A percentile compares a stretch with the other conserved stretches of the same genome.
Evolutionary conservation across 23 red algal species (phyloP).

Genomic region (Gracilaria domingensis): DNA sequence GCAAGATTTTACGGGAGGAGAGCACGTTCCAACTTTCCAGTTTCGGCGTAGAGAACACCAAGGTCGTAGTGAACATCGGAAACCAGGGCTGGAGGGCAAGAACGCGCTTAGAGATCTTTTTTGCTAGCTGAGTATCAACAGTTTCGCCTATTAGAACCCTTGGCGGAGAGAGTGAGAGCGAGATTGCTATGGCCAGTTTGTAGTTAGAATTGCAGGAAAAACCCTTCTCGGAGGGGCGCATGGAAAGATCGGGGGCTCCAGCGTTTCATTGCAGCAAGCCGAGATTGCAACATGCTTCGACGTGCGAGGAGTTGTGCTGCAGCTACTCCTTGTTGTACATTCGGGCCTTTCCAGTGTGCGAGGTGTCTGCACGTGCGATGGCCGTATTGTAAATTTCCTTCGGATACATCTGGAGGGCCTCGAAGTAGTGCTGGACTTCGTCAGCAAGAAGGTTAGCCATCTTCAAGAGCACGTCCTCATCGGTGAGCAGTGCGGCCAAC

Average conservation of each 20-base stretch:
- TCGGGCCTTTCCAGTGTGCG: slow-evolving; percentile 34
- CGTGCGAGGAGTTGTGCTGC: slow-evolving; percentile 39
- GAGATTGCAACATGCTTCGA: slow-evolving; percentile 78
- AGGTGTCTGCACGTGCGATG: slow-evolving; percentile 64
- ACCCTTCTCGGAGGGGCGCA: slow-evolving; percentile 68
- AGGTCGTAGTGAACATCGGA: slow-evolving; percentile 79
- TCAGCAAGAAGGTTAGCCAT: slow-evolving; percentile 63
- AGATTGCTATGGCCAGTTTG: slow-evolving; percentile 79
- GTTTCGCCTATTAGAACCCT: slow-evolving; percentile 48
- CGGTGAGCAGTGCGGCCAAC: slow-evolving; percentile 78
- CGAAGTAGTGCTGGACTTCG: slow-evolving; percentile 59
- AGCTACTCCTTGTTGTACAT: slow-evolving; percentile 59
- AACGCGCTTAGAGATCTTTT: slow-evolving; percentile 66
- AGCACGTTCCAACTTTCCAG: slow-evolving; percentile 69
- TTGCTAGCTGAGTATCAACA: slow-evolving; percentile 7
- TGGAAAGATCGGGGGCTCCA: slow-evolving; percentile 61
- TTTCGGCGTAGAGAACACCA: slow-evolving; percentile 84
- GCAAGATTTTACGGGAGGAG: slow-evolving; percentile 78
- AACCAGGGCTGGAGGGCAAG: slow-evolving; percentile 72
- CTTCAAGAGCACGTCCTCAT: slow-evolving; percentile 81
- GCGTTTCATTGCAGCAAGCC: slow-evolving; percentile 76
- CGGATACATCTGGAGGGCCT: too few species aligned
- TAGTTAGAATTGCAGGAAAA: slow-evolving; percentile 73
- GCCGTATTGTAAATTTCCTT: too few species aligned
- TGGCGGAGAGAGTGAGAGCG: slow-evolving; percentile 71